Evolutionary conservation across 2,329 filamentous ascomycete species (phyloP), one percentile per base, ranked within the genome.

Genomic region (Nectriaceae sp.): DNA sequence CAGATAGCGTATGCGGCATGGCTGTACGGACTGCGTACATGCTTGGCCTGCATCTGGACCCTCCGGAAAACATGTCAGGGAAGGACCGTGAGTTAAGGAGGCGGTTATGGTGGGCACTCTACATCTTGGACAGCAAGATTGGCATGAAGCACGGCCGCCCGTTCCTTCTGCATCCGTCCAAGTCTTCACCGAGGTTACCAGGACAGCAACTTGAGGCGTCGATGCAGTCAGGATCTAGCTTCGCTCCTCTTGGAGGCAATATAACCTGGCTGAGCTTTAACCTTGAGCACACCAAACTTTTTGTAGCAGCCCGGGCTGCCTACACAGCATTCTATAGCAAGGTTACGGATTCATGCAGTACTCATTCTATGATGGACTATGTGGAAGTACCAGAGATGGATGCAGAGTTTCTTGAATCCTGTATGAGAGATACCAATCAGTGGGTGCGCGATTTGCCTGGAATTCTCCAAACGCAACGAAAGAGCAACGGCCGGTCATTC

Each of bases 41-140:
- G 31, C 59, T 79, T 0, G 76, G 77, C 0, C 62, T 80, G 4
- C 76, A 80, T 59, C 55, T 71, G 1, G 75, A 79, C 22, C 75
- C 77, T 1, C 62, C 70, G 1, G 46, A 52, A 8, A 52, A 60
- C 40, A 49, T 75, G 41, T 60, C 71, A 0, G 51, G 46, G 4
- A 42, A 49, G 0, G 61, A 74, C 41, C 55, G 68, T 16, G 76
- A 79, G 52, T 59, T 78, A 49, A 72, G 74, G 4, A 76, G 72
- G 53, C 67, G 77, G 1, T 50, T 82, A 11, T 83, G 79, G 78
- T 82, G 77, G 77, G 63, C 61, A 1, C 55, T 83, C 1, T 80
- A 73, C 56, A 63, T 67, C 1, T 59, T 79, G 15, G 79, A 82
- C 42, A 70, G 64, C 49, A 77, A 77, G 54, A 69, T 63, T 3